Percentiles rank a stretch among this genome's conserved stretches.
Evolutionary conservation across 306 rosid species (phyloP).

Genomic region (Neltuma alba): DNA sequence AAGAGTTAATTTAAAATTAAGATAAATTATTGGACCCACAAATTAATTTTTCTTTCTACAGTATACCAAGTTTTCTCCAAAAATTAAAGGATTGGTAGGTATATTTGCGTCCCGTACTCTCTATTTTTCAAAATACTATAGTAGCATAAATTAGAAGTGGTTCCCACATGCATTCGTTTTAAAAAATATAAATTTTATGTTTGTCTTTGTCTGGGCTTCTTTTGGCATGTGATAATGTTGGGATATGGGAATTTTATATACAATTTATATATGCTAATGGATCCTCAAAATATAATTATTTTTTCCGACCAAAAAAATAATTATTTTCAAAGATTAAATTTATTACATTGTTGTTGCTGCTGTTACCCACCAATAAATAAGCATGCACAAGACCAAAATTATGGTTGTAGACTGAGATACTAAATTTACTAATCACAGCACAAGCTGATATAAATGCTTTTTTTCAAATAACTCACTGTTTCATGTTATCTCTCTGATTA

Average conservation of each 20-base stretch:
- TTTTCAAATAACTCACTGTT: neutral
- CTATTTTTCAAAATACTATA: no score
- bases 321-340: no score
- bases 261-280: no score
- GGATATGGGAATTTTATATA: neutral
- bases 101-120: no score
- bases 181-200: neutral
- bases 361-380: neutral
- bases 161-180: no score
- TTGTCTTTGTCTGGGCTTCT: neutral
- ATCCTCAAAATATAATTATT: no score
- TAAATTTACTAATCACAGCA: neutral
- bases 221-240: neutral
- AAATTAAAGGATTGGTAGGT: neutral
- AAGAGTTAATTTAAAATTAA: no score
- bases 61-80: neutral
- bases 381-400: neutral
- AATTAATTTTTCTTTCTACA: no score
- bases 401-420: neutral
- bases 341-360: neutral
- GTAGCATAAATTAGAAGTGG: no score
- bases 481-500: neutral
- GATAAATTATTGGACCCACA: no score
- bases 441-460: neutral
- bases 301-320: no score